Evolutionary conservation across 2,329 filamentous ascomycete species (phyloP).

Genomic region (Trichothecium sympodiale): DNA sequence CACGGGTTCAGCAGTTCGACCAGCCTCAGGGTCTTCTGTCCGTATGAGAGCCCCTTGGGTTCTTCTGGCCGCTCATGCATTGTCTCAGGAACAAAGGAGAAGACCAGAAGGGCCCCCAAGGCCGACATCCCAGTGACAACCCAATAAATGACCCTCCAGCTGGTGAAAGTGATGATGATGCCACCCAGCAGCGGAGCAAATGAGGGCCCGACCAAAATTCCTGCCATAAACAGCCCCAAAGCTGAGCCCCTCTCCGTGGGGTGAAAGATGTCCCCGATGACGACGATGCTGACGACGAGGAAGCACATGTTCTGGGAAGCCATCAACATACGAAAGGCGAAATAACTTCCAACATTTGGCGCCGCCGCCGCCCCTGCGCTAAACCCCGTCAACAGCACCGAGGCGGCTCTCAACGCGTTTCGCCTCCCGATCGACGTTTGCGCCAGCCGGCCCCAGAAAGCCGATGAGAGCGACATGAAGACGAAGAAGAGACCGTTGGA

Average conservation of each 20-base stretch:
- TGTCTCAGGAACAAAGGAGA: conserved; percentile 56
- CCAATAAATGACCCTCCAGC: conserved; percentile 63
- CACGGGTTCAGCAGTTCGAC: conserved; percentile 6
- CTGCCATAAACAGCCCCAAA: conserved; percentile 54
- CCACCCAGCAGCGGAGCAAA: conserved; percentile 55
- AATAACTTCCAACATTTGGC: conserved; percentile 54
- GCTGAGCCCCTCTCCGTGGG: conserved; percentile 55
- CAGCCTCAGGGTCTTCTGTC: conserved; percentile 1
- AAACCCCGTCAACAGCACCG: conserved; percentile 47
- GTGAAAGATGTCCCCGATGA: conserved; percentile 46
- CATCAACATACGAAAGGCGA: conserved; percentile 57
- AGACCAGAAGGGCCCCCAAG: conserved; percentile 39
- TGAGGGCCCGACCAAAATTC: conserved; percentile 55
- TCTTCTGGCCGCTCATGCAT: conserved; percentile 29
- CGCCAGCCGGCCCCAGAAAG: conserved; percentile 57
- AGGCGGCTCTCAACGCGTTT: conserved; percentile 18
- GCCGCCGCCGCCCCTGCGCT: conserved; percentile 55
- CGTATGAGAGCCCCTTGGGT: background rate
- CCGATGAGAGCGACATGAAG: conserved; percentile 56
- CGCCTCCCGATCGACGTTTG: conserved; percentile 41
- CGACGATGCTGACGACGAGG: conserved; percentile 53
- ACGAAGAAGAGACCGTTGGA: conserved; percentile 60
- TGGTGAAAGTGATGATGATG: conserved; percentile 56
- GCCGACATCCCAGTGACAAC: conserved; percentile 53
- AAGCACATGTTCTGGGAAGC: conserved; percentile 62